Conservation (phyloP, 2,329 filamentous ascomycete species). For the Stemphylium beticola region DNA sequence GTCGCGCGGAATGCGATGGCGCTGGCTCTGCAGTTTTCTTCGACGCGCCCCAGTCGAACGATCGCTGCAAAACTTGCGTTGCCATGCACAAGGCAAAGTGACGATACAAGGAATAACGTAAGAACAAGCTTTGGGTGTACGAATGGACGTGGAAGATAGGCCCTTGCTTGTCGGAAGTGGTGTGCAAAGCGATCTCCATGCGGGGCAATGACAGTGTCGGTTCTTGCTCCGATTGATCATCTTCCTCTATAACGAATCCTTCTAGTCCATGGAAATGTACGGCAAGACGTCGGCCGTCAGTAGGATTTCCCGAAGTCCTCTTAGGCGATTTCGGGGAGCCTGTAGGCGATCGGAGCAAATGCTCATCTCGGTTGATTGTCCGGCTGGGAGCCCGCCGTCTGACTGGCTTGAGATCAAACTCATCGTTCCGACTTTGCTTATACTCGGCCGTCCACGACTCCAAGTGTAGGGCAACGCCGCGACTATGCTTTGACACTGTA, state of each 20-base stretch:
- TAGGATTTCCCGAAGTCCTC: conserved; percentile 55
- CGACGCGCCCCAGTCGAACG: conserved; percentile 43
- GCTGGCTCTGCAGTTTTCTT: conserved; percentile 17
- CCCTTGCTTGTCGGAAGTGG: conserved; percentile 83
- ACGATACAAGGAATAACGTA: conserved; percentile 92
- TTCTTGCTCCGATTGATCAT: conserved; percentile 82
- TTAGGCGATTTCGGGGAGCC: conserved; percentile 57
- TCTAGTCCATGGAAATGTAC: conserved; percentile 85
- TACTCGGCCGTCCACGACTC: conserved; percentile 91
- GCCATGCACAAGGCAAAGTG: conserved; percentile 91
- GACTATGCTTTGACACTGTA: conserved; percentile 78
- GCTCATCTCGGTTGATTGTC: conserved; percentile 64
- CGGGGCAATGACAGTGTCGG: conserved; percentile 85
- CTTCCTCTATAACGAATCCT: conserved; percentile 86
- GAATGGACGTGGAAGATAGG: conserved; percentile 88
- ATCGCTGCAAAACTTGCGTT: conserved; percentile 67
- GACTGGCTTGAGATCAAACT: conserved; percentile 61
- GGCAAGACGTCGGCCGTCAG: conserved; percentile 81
- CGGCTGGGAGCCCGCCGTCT: conserved; percentile 77
- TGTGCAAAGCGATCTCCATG: conserved; percentile 85
- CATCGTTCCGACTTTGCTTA: conserved; percentile 77
- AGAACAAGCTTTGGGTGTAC: conserved; percentile 75
- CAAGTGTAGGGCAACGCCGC: conserved; percentile 84
- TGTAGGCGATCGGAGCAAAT: conserved; percentile 62
- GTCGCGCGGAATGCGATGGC: conserved; percentile 25